Evolutionary conservation across 225 moss, liverwort and hornwort genomes (phyloP), one percentile per base, ranked within the genome.

Genomic region (Pleurozium schreberi): DNA sequence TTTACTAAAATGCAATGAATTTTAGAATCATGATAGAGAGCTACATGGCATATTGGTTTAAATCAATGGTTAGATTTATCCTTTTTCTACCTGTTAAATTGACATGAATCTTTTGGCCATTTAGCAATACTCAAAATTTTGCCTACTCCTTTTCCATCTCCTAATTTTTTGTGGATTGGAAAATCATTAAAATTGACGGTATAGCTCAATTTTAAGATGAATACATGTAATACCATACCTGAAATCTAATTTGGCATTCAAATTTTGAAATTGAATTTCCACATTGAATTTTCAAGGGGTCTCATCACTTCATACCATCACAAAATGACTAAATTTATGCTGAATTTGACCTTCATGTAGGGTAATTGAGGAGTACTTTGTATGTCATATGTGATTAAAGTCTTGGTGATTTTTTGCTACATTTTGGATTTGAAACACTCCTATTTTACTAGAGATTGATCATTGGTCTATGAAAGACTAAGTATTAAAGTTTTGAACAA

Each of bases 211-310:
- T 49, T 71, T 45, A 43, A 16, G 5, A 45, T 45, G 28, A 73
- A 28, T 17, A 45, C 10, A 45, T 1, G 3, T 45, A 3, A 18
- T 43, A 7, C 0, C 2, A 0, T n/a, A 23, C 0, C 3, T 14
- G 8, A 40, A 69, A 1, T 40, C 2, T 40, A 13, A 69, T 40
- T 23, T 11, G 5, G 4, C 8, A 4, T 8, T 40, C 8, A 14
- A 11, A 14, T 40, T 23, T 2, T 3, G 0, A 69, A 69, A 69
- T 40, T 70, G 15, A 42, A 42, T 14, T 40, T 40, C 11, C 4
- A 40, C 0, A 1, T 25, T 1, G 14, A 3, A 69, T 69, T 69
- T 1, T 25, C 0, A 69, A 3, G 4, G 7, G 1, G 3, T 14
- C 8, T 23, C 2, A 2, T 23, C 40, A 68, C 68, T 13, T 40